phyloP scores from a whole-genome alignment of 495 filamentous ascomycete species.

The Neurospora africana region DNA sequence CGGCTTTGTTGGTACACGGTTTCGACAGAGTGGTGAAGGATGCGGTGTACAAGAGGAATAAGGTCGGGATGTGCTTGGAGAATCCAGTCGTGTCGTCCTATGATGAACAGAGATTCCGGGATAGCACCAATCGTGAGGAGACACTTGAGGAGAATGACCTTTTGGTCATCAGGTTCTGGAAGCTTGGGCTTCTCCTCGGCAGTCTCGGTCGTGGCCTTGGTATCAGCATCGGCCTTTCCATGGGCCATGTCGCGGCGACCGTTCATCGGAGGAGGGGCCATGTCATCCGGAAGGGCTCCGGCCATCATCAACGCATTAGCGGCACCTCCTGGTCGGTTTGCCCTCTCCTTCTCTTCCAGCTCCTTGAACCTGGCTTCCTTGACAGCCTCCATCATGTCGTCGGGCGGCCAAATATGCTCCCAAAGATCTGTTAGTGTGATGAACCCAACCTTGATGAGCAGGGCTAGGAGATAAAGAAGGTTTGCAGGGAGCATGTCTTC shows the following conservation, averaged over 20 bases:
- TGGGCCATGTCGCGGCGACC: conserved; percentile 24
- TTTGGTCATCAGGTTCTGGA: conserved; percentile 82
- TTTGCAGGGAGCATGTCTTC: conserved; percentile 73
- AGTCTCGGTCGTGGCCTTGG: conserved; percentile 33
- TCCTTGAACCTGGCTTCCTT: conserved; percentile 59
- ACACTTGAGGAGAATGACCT: conserved; percentile 70
- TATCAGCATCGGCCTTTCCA: conserved; percentile 41
- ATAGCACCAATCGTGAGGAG: conserved; percentile 85
- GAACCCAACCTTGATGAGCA: conserved; percentile 95
- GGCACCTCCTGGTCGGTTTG: conserved; percentile 51
- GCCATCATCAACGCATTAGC: conserved; percentile 86
- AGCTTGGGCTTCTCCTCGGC: conserved; percentile 50
- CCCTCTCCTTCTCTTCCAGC: conserved; percentile 64
- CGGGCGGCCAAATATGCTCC: conserved; percentile 79
- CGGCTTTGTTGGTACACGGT: conserved; percentile 31
- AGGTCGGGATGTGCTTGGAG: conserved; percentile 73
- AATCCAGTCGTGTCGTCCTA: conserved; percentile 87
- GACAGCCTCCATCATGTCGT: conserved; percentile 67
- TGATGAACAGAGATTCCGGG: conserved; percentile 84
- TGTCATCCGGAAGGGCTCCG: conserved; percentile 76
- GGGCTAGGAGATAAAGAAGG: conserved; percentile 76
- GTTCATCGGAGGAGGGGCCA: conserved; percentile 12
- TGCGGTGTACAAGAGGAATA: conserved; percentile 55
- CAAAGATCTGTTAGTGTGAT: conserved; percentile 91
- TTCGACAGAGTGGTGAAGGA: conserved; percentile 67